phyloP scores from a whole-genome alignment of 106 monocot genomes.

The Allium cepa region DNA sequence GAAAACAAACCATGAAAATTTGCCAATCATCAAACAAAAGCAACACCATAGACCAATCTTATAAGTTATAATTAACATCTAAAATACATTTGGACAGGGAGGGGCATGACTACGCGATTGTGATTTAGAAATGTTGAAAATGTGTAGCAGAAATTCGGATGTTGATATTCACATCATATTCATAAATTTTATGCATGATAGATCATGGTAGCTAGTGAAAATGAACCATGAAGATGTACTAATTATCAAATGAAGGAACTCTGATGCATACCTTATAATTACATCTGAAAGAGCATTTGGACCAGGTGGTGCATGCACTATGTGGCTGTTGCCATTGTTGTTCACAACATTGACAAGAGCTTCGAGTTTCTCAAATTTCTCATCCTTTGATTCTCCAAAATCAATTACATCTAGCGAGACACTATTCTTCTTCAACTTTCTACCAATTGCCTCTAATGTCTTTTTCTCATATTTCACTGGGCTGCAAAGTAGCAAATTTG shows the following conservation, averaged over 20 bases:
- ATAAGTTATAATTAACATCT: too few relatives aligned
- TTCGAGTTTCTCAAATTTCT: conserved; percentile 82
- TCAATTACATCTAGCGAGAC: conserved; percentile 91
- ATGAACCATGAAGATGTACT: neutral
- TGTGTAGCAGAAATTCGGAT: too few relatives aligned
- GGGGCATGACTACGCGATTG: too few relatives aligned
- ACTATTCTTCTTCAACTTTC: conserved; percentile 89
- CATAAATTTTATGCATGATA: too few relatives aligned
- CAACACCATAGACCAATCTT: too few relatives aligned
- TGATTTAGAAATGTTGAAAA: too few relatives aligned
- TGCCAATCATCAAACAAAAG: too few relatives aligned
- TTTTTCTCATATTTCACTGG: conserved; percentile 86
- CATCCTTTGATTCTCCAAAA: conserved; percentile 91
- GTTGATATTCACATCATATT: too few relatives aligned
- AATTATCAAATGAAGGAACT: neutral
- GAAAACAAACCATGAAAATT: too few relatives aligned
- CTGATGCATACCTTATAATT: conserved; percentile 55
- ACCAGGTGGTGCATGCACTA: conserved; percentile 85
- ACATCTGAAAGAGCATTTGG: conserved; percentile 81
- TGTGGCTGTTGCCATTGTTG: conserved; percentile 86
- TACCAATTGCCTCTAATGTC: conserved; percentile 75
- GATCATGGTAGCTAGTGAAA: too few relatives aligned
- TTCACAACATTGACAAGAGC: conserved; percentile 79
- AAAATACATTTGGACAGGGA: too few relatives aligned
- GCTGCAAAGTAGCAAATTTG: conserved; percentile 20